Evolutionary conservation across 2,329 filamentous ascomycete species (phyloP).

Genomic region (Nigrospora sphaerica): DNA sequence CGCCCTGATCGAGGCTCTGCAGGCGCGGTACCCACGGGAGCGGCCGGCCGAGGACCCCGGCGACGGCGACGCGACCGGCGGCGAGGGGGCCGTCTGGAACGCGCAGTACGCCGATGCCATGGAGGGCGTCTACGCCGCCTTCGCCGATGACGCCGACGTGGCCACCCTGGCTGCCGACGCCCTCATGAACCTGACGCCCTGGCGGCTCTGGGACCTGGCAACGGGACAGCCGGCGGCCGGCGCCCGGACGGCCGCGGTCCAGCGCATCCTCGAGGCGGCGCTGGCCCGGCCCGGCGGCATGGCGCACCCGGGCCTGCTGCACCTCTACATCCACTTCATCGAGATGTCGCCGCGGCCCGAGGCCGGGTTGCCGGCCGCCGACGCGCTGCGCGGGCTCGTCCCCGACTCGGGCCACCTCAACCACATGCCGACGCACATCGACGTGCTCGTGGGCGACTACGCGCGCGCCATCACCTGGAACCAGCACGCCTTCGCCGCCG

Average conservation of each 20-base stretch:
- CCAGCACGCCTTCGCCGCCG: slow-evolving; percentile 56
- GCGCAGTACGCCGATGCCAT: slow-evolving; percentile 55
- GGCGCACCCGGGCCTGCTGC: slow-evolving; percentile 62
- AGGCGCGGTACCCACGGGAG: slow-evolving; percentile 51
- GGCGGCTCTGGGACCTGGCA: slow-evolving; percentile 55
- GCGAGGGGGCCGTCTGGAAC: slow-evolving; percentile 50
- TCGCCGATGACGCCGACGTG: slow-evolving; percentile 54
- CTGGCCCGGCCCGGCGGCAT: slow-evolving; percentile 40
- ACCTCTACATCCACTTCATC: slow-evolving; percentile 72
- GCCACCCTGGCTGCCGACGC: slow-evolving; percentile 56
- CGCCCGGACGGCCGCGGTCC: slow-evolving; percentile 51
- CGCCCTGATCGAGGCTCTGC: slow-evolving; percentile 57
- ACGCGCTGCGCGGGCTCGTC: slow-evolving; percentile 55
- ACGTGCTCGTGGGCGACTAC: slow-evolving; percentile 68
- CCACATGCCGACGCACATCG: slow-evolving; percentile 74
- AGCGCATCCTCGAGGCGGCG: slow-evolving; percentile 50
- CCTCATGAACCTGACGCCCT: slow-evolving; percentile 59
- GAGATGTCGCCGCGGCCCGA: slow-evolving; percentile 68
- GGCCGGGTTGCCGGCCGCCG: slow-evolving; percentile 50
- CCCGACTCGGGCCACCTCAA: slow-evolving; percentile 65
- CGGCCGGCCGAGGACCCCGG: slow-evolving; percentile 37
- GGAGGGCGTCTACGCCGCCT: slow-evolving; percentile 43
- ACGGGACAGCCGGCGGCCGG: slow-evolving; percentile 48
- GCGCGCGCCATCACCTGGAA: slow-evolving; percentile 60
- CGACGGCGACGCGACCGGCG: slow-evolving; percentile 5